Conservation (phyloP, 192 early-diverging fungal species). For the Backusella circina region DNA sequence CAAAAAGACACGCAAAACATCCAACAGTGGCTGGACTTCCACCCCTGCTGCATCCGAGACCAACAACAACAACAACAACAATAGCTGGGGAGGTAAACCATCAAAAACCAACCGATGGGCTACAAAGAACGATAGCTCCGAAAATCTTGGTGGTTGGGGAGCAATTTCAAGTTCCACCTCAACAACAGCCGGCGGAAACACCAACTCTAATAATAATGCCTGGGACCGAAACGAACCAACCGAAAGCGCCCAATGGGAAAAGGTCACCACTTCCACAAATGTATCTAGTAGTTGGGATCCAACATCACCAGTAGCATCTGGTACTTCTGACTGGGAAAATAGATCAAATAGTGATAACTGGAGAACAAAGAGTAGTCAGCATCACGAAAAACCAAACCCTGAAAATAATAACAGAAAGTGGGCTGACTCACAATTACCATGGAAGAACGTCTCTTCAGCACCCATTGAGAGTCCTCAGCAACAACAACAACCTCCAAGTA, state of each 20-base stretch:
- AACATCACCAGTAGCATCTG: neutral
- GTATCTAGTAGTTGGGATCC: neutral
- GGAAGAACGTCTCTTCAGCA: neutral
- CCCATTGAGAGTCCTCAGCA: neutral
- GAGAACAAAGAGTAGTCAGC: neutral
- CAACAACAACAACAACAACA: neutral
- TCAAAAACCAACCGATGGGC: neutral
- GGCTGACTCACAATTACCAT: neutral
- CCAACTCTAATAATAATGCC: slow-evolving; percentile 1
- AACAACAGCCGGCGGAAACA: neutral
- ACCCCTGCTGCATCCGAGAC: neutral
- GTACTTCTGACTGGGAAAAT: neutral
- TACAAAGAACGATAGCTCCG: neutral
- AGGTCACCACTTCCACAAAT: neutral
- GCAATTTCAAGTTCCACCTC: neutral
- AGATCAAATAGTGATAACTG: neutral
- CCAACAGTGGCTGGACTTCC: neutral
- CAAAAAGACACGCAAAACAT: neutral
- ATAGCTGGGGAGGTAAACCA: neutral
- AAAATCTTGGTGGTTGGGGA: neutral
- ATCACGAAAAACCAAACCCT: neutral
- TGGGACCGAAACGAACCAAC: neutral
- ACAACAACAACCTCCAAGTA: neutral
- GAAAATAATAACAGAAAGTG: neutral
- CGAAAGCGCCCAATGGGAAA: neutral